phyloP scores from a whole-genome alignment of 2,329 filamentous ascomycete genomes.

The Xylaria sp. region DNA sequence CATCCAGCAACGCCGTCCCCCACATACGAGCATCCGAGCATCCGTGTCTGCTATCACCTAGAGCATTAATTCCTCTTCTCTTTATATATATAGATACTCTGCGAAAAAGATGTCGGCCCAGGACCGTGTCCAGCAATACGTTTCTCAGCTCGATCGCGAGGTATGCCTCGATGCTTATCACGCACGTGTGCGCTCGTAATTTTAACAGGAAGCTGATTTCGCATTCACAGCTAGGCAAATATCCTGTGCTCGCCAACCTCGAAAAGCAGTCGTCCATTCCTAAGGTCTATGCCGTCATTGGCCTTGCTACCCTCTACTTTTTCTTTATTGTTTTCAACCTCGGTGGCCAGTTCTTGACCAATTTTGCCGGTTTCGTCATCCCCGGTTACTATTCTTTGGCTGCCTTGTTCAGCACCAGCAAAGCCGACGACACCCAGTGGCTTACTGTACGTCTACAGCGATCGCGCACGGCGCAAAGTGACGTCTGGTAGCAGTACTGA shows the following conservation, averaged over 20 bases:
- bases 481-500: slow-evolving; percentile 45
- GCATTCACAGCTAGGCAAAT: slow-evolving; percentile 78
- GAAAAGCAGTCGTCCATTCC: slow-evolving; percentile 85
- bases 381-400: slow-evolving; percentile 86
- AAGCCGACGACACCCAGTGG: slow-evolving; percentile 85
- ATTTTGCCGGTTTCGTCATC: slow-evolving; percentile 83
- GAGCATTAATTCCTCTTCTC: slow-evolving; percentile 25
- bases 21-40: slow-evolving; percentile 38
- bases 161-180: slow-evolving; percentile 57
- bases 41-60: slow-evolving; percentile 22
- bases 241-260: slow-evolving; percentile 83
- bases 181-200: slow-evolving; percentile 32
- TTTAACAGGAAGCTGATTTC: slow-evolving; percentile 36
- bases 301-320: slow-evolving; percentile 81
- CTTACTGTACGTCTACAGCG: slow-evolving; percentile 67
- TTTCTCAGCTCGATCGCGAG: slow-evolving; percentile 85
- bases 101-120: slow-evolving; percentile 73
- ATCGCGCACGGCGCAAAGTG: slow-evolving; percentile 23
- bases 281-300: slow-evolving; percentile 86
- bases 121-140: slow-evolving; percentile 79
- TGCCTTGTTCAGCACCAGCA: slow-evolving; percentile 77
- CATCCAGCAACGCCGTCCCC: slow-evolving; percentile 38
- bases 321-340: slow-evolving; percentile 95
- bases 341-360: slow-evolving; percentile 86
- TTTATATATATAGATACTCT: slow-evolving; percentile 27